Base-by-base conservation (phyloP, 1,139 yeast genomes). In the Suhomyces chickasaworum region DNA sequence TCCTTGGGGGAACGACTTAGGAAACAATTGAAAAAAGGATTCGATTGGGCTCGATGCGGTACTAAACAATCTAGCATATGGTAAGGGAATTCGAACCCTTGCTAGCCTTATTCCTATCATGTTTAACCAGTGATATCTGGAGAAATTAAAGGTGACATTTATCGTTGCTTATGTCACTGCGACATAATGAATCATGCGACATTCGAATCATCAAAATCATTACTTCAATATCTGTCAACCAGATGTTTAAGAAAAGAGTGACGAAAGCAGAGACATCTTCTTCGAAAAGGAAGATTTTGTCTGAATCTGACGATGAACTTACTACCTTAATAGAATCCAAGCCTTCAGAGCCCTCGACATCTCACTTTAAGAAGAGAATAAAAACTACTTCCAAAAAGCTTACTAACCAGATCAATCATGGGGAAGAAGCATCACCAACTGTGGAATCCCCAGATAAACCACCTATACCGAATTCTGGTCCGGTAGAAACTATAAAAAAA, bases 1-100 rank as follows among this genome's bases (percentile, higher is more conserved):
- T 0, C 86, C 86, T 1, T 72, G 48, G 0, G 90, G 88, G 53
- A 89, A 84, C 0, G 88, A 81, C 56, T 77, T 70, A 1, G 97
- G 97, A 63, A 93, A 93, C 23, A 88, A 62, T 22, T 73, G 66
- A 61, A 83, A 91, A 46, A 63, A 77, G 7, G 74, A 68, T 20
- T 53, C 53, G 16, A 49, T 40, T 4, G 40, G 25, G 7, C 15
- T 21, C 17, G n/a, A 23, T 35, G 18, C n/a, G 5, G 35, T 32
- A 13, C 22, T 32, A 6, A 17, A 10, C 2, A 18, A 13, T 17
- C 35, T 16, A 12, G 17, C 13, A 18, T 12, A 12, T 17, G 15
- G 32, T 9, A 6, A 5, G 8, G 17, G 17, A 13, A 29, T 29
- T 9, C 32, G 17, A 13, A 15, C 10, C 32, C 15, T 29, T 29